Conservation (phyloP, 208 protist genomes). For the Trypanosoma cruzi region DNA sequence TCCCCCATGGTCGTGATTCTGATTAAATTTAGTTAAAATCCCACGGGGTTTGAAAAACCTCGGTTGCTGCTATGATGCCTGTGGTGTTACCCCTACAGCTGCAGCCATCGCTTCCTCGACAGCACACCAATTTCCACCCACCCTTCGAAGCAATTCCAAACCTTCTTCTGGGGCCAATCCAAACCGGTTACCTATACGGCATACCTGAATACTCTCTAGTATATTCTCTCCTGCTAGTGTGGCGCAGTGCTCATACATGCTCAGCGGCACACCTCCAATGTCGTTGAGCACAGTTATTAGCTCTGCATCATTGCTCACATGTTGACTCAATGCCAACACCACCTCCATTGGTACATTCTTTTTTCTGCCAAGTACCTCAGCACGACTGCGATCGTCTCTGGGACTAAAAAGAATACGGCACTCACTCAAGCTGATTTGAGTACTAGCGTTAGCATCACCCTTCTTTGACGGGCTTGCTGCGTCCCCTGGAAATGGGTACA, state of each 20-base stretch:
- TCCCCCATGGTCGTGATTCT: background rate
- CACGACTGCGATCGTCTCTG: slow-evolving; percentile 47
- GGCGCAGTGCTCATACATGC: slow-evolving; percentile 71
- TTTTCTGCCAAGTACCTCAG: slow-evolving; percentile 38
- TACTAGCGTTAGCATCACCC: slow-evolving; percentile 15
- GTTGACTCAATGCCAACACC: slow-evolving; percentile 48
- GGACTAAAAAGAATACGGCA: slow-evolving; percentile 76
- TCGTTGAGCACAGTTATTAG: slow-evolving; percentile 65
- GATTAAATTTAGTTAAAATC: background rate
- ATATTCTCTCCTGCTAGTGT: slow-evolving; percentile 53
- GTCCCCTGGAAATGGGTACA: slow-evolving; percentile 58
- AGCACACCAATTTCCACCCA: slow-evolving; percentile 63
- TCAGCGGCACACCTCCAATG: slow-evolving; percentile 60
- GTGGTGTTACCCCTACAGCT: background rate
- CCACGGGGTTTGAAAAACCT: background rate
- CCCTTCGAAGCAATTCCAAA: slow-evolving; percentile 48
- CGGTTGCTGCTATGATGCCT: background rate
- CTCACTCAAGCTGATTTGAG: slow-evolving; percentile 31
- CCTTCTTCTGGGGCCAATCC: slow-evolving; percentile 50
- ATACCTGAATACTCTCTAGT: slow-evolving; percentile 71
- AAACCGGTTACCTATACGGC: slow-evolving; percentile 69
- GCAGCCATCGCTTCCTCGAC: slow-evolving; percentile 39
- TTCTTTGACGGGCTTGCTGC: background rate
- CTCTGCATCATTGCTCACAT: slow-evolving; percentile 60
- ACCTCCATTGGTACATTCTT: slow-evolving; percentile 67